Evolutionary conservation across 257 asterid species (phyloP), one percentile per base, ranked within the genome.

Genomic region (Plantago elongata): DNA sequence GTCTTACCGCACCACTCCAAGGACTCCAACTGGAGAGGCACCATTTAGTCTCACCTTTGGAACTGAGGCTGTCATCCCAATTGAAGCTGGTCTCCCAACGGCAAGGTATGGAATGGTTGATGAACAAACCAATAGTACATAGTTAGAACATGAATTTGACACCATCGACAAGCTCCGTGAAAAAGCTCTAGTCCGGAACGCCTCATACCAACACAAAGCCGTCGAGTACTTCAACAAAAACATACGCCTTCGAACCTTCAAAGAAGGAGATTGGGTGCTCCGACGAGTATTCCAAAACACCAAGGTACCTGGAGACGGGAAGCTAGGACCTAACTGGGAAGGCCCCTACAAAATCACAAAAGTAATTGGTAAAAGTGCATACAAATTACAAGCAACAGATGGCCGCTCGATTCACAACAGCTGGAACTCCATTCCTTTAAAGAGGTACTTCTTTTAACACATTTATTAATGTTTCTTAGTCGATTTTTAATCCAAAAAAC

Each of bases 1-100:
- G 60, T 55, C 60, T 13, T 55, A 55, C 11, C 15, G 60, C 9
- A 55, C 60, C 10, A 55, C 45, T n/a, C 60, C 60, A 5, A 51
- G 60, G 9, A 55, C 60, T 3, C 44, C 60, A 4, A 55, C 45
- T 1, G 11, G 60, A 1, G 45, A 55, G 37, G 3, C 60, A 10
- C 60, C 45, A 0, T 55, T 55, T 15, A 13, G 42, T 5, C 11
- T 55, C 0, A 13, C 17, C 1, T 55, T 29, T 8, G 45, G 60
- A 0, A 29, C 60, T 0, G 10, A 55, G 5, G 15, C 43, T 0
- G 44, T 55, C 11, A 30, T 55, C 5, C 60, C 18, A 7, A 10
- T 30, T 0, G 60, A 55, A 13, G 11, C 27, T 0, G 45, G 60
- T 4, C 15, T 55, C 11, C 45, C 60, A 13, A 18, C 60, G 3